A percentile compares a stretch with the other conserved stretches of the same genome.
Evolutionary conservation across 2,329 filamentous ascomycete genomes (phyloP).

Genomic region (Thelonectria discophora): DNA sequence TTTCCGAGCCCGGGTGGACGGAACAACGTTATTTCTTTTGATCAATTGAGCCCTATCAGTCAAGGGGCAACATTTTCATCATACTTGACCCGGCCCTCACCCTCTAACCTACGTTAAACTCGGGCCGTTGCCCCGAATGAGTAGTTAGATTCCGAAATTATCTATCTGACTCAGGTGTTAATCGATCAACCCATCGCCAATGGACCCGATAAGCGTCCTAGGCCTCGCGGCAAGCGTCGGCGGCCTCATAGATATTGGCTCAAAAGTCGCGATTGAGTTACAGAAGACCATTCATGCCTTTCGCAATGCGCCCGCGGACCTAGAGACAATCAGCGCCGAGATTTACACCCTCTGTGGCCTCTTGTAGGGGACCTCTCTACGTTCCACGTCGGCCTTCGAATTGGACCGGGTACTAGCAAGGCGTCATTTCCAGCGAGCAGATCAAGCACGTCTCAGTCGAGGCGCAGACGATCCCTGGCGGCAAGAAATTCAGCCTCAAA

Average conservation of each 20-base stretch:
- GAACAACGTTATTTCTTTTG: no score
- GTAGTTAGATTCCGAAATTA: no score
- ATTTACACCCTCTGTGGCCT: neutral
- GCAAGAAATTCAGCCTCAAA: neutral
- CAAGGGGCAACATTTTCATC: no score
- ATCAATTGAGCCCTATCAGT: no score
- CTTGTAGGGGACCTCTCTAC: neutral
- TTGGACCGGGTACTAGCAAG: no score
- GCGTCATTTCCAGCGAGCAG: neutral
- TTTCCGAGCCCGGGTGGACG: no score
- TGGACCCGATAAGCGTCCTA: neutral
- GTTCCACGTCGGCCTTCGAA: no score
- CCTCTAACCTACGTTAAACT: no score
- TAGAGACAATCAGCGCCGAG: neutral
- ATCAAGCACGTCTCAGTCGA: neutral
- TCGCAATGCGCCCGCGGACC: neutral
- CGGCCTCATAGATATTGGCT: neutral
- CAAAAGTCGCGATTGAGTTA: neutral
- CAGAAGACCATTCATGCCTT: neutral
- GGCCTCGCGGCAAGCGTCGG: neutral
- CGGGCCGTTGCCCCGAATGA: no score
- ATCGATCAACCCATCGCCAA: neutral
- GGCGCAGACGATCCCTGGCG: neutral
- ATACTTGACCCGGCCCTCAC: no score
- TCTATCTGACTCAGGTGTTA: no score